Conservation (phyloP, 108 stramenopile species). For the Skeletonema marinoi region DNA sequence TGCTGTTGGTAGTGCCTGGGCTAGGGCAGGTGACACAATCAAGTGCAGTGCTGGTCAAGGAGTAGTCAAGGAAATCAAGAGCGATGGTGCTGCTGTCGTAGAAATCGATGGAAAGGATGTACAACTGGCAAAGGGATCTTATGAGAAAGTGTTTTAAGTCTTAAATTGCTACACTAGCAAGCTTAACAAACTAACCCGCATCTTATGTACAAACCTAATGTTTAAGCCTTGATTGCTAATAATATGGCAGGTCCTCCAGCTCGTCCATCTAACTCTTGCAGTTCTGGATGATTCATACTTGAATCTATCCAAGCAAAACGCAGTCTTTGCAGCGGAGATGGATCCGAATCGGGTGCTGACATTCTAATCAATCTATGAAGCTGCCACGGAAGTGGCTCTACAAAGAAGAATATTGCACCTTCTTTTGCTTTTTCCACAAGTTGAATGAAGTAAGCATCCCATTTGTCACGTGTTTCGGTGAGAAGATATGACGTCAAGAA, state of each 20-base stretch:
- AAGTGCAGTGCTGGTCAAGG: slow-evolving; percentile 76
- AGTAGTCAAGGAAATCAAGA: slow-evolving; percentile 69
- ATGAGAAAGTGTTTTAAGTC: slow-evolving; percentile 63
- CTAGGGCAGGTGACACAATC: slow-evolving; percentile 87
- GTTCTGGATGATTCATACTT: slow-evolving; percentile 57
- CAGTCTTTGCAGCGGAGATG: slow-evolving; percentile 26
- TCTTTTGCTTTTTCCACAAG: slow-evolving; percentile 40
- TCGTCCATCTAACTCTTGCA: slow-evolving; percentile 64
- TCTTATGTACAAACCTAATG: slow-evolving; percentile 1
- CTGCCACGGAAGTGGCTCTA: slow-evolving; percentile 82
- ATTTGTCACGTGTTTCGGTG: slow-evolving; percentile 69
- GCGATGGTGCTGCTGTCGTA: slow-evolving; percentile 65
- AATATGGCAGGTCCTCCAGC: slow-evolving; percentile 68
- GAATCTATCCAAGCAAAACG: slow-evolving; percentile 78
- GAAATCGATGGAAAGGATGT: slow-evolving; percentile 63
- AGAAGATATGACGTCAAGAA: slow-evolving; percentile 73
- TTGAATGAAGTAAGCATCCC: slow-evolving; percentile 57
- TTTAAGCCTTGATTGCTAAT: slow-evolving; percentile 44
- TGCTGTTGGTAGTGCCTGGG: slow-evolving; percentile 91
- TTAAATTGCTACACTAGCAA: background rate
- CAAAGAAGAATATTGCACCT: slow-evolving; percentile 65
- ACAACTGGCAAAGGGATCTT: slow-evolving; percentile 63
- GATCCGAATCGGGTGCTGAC: background rate
- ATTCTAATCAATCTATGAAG: slow-evolving; percentile 52
- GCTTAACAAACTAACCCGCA: background rate